Base-by-base conservation (phyloP, 192 early-diverging fungal species). In the Chytriomyces hyalinus region DNA sequence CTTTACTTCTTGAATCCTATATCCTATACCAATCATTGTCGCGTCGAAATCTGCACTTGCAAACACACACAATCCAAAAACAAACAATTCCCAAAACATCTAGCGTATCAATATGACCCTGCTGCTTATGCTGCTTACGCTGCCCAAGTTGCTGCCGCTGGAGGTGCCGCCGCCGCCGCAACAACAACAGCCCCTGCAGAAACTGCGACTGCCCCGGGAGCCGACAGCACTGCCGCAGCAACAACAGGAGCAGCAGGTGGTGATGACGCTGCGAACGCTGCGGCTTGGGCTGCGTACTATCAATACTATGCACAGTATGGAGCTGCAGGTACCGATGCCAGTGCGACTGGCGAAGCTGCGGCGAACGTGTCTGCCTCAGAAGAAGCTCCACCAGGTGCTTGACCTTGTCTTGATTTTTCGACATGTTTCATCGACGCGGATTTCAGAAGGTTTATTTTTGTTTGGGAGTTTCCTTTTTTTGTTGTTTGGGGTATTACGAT, bases 221-320 rank as follows among this genome's bases (percentile, higher is more conserved):
- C 44, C 10, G 60, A 24, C 11, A 11, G 5, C 8, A 17, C n/a
- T 11, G 0, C 72, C 7, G 44, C n/a, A 46, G 60, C 11, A 61
- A 3, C 53, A 63, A 46, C 60, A 44, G 72, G 13, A 5, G 44
- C 26, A 63, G 72, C 20, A 46, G 57, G 24, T 49, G 47, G 24
- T 2, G 67, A 73, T 63, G 72, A 73, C n/a, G 72, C 72, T 28
- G 72, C 72, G 44, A 73, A 73, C 57, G 72, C 72, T 5, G 72
- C 72, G 2, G 60, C 72, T 10, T 73, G 57, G 72, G 72, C 72
- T 46, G 53, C 53, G 8, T 73, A 73, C 57, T 73, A 73, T 63
- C 28, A 57, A 4, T 62, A 73, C 15, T 73, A 73, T 63, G 72
- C 70, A 26, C 70, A 72, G 36, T 72, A 72, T 72, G 70, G 70